Conservation (phyloP, 177 flowering plant species). For the Vitis hybrid region DNA sequence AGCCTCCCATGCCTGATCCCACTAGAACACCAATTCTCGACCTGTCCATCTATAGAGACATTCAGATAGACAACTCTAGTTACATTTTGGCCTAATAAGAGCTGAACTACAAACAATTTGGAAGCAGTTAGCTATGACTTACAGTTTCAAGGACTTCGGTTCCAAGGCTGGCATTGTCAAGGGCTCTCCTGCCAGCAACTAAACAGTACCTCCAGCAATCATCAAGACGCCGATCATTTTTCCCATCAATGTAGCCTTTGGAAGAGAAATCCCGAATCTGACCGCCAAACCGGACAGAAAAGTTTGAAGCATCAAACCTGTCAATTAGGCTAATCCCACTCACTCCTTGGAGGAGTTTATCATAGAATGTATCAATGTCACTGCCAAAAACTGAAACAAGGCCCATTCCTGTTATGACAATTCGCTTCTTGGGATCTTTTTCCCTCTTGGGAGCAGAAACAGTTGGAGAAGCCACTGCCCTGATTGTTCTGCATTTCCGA, state of each 20-base stretch:
- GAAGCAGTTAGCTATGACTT: conserved; percentile 7
- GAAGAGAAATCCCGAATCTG: conserved; percentile 69
- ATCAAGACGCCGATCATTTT: conserved; percentile 74
- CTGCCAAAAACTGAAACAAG: conserved; percentile 70
- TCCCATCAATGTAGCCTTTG: conserved; percentile 70
- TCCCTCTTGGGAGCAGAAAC: conserved; percentile 61
- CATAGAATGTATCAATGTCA: conserved; percentile 58
- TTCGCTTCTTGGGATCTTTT: conserved; percentile 56
- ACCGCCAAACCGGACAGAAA: conserved; percentile 63
- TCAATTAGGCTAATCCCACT: conserved; percentile 69
- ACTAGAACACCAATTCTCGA: conserved; percentile 70
- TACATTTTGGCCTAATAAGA: not conserved
- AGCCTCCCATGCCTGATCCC: conserved; percentile 82
- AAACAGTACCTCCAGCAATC: conserved; percentile 74
- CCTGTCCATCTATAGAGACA: conserved; percentile 52
- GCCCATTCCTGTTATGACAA: conserved; percentile 76
- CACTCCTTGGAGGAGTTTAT: conserved; percentile 63
- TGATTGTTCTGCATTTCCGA: conserved; percentile 28
- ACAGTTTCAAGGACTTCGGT: conserved; percentile 48
- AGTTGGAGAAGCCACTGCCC: conserved; percentile 27
- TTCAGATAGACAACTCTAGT: not conserved
- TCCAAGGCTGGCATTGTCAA: conserved; percentile 65
- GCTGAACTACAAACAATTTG: not conserved
- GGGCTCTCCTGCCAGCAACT: conserved; percentile 70
- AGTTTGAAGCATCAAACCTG: conserved; percentile 62